Evolutionary conservation across 225 moss, liverwort and hornwort species (phyloP).

Genomic region (Pseudisothecium myosuroides): DNA sequence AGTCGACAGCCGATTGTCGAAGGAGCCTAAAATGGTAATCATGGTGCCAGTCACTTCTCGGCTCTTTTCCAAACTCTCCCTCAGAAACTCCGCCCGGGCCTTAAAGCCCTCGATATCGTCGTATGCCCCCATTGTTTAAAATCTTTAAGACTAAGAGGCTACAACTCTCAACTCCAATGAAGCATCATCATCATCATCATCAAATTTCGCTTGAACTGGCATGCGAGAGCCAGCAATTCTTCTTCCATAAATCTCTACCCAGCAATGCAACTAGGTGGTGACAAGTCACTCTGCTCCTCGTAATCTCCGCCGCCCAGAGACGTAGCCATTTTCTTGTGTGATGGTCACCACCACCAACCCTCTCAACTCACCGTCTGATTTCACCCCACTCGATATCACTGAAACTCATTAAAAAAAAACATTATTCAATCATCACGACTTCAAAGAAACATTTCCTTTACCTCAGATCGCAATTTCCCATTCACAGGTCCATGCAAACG

Average conservation of each 20-base stretch:
- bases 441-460: neutral
- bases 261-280: neutral
- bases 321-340: neutral
- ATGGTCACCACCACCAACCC: neutral
- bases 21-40: slow-evolving; percentile 81
- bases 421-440: neutral
- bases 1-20: slow-evolving; percentile 84
- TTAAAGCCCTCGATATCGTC: slow-evolving; percentile 59
- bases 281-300: neutral
- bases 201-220: neutral
- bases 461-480: neutral
- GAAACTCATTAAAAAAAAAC: neutral
- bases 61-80: slow-evolving; percentile 63
- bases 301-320: neutral
- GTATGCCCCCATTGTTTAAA: slow-evolving; percentile 51
- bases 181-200: neutral
- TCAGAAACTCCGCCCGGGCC: slow-evolving; percentile 70
- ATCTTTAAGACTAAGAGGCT: neutral
- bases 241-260: neutral
- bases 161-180: neutral
- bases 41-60: slow-evolving; percentile 60
- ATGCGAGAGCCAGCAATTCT: neutral
- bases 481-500: neutral
- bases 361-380: neutral
- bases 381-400: neutral